A percentile compares a stretch with the other conserved stretches of the same genome.
These are phyloP conservation scores for Solanum hybrid DNA, from an alignment of 305 asterid genomes.

Conservation along the genomic window DNA sequence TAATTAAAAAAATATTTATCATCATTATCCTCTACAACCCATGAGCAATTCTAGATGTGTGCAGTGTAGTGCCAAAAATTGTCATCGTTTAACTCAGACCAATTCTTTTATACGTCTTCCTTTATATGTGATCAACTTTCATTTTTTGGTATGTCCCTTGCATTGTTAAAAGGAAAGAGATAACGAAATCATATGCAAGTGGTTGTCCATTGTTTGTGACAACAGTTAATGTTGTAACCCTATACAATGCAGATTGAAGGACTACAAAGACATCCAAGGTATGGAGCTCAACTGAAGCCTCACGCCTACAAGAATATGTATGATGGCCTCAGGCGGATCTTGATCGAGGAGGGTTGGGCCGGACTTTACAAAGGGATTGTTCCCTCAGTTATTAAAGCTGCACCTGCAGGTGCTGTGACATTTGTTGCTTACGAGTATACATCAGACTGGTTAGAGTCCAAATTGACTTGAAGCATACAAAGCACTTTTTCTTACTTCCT, in stretches of 20 bases:
- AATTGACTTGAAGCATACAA: slow-evolving; percentile 14
- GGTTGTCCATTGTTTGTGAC: background rate
- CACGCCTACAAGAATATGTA: slow-evolving; percentile 61
- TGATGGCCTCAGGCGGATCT: slow-evolving; percentile 49
- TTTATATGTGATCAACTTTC: background rate
- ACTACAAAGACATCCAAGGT: slow-evolving; percentile 64
- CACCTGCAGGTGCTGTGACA: slow-evolving; percentile 95
- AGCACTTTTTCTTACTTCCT: background rate
- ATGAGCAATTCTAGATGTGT: no score
- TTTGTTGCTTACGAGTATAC: slow-evolving; percentile 76
- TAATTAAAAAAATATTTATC: background rate
- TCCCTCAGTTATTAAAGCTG: slow-evolving; percentile 85
- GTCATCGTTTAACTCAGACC: background rate
- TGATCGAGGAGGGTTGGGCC: slow-evolving; percentile 53
- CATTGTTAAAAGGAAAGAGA: background rate
- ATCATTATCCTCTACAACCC: background rate
- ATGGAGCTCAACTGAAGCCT: slow-evolving; percentile 81
- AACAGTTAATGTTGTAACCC: background rate
- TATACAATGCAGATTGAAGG: slow-evolving; percentile 58
- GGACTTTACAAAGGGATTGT: slow-evolving; percentile 91
- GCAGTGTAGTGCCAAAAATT: background rate
- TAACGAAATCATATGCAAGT: background rate
- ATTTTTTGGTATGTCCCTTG: background rate
- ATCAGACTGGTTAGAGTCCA: slow-evolving; percentile 66
- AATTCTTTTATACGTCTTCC: background rate